A percentile compares a stretch with the other conserved stretches of the same genome.
These are phyloP conservation scores for Dioscorea dumetorum DNA, from an alignment of 106 monocot genomes.

Conservation along the genomic window DNA sequence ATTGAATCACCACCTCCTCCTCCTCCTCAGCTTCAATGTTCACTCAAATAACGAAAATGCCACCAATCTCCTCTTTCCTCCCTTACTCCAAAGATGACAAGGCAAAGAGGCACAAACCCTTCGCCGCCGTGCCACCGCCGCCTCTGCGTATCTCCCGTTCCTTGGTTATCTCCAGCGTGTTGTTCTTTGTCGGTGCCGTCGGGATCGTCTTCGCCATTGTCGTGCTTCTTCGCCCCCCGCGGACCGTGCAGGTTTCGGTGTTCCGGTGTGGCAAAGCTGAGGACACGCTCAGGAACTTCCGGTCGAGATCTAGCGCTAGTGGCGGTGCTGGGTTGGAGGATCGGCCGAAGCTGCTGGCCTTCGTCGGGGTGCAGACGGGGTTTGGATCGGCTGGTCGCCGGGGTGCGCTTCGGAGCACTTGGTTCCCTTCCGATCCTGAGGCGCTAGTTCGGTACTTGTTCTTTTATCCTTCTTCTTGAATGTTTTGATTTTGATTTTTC, in stretches of 20 bases:
- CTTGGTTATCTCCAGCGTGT: not conserved
- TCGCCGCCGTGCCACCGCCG: not conserved
- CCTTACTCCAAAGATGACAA: slow-evolving; percentile 14
- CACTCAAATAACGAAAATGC: not conserved
- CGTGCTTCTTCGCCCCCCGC: not conserved
- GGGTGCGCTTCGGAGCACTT: slow-evolving; percentile 62
- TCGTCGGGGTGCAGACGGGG: slow-evolving; percentile 94
- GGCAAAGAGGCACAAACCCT: not conserved
- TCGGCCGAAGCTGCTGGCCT: slow-evolving; percentile 69
- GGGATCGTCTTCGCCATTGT: not conserved
- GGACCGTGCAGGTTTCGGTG: not conserved
- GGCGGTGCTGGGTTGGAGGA: not conserved
- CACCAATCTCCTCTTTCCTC: not conserved
- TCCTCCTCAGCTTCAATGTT: not conserved
- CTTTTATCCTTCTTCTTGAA: not conserved
- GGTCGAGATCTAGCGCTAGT: not conserved
- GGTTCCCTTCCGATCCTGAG: slow-evolving; percentile 81
- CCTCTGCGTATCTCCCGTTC: not conserved
- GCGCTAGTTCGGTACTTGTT: slow-evolving; percentile 47
- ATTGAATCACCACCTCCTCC: too few relatives aligned
- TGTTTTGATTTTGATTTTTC: too few relatives aligned
- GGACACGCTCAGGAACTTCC: slow-evolving; percentile 5
- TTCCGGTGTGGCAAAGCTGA: slow-evolving; percentile 4
- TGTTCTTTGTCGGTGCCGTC: not conserved
- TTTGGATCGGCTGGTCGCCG: slow-evolving; percentile 62